Conservation (phyloP, 2,329 filamentous ascomycete genomes). For the Ceratocystis destructans region DNA sequence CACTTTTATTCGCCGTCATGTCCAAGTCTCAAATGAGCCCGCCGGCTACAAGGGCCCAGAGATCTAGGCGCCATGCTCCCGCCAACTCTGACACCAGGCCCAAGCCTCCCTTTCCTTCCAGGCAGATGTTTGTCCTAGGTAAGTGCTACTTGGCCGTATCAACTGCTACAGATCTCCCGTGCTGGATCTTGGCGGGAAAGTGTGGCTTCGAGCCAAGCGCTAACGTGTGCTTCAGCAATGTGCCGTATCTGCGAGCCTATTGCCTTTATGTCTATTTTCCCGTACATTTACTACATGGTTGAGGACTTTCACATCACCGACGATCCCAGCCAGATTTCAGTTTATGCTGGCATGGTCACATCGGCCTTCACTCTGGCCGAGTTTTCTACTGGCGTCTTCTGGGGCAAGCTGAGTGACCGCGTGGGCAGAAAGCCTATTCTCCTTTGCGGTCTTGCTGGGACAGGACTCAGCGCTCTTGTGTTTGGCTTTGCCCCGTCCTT, state of each 20-base stretch:
- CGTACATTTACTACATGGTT: slow-evolving; percentile 97
- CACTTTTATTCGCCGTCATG: not conserved
- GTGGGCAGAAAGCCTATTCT: slow-evolving; percentile 88
- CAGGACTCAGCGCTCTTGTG: slow-evolving; percentile 77
- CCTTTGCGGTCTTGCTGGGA: slow-evolving; percentile 76
- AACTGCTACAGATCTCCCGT: not conserved
- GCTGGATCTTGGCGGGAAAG: not conserved
- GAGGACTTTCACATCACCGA: slow-evolving; percentile 76
- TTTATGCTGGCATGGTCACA: slow-evolving; percentile 92
- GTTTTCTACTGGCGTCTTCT: slow-evolving; percentile 81
- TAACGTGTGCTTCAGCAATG: slow-evolving; percentile 43
- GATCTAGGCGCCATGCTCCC: not conserved
- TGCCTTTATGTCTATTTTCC: slow-evolving; percentile 98
- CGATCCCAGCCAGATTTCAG: slow-evolving; percentile 64
- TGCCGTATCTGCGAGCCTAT: slow-evolving; percentile 97
- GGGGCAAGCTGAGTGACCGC: slow-evolving; percentile 83
- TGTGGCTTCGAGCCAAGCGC: slow-evolving; percentile 11
- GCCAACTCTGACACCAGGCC: slow-evolving; percentile 20
- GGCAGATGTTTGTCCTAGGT: slow-evolving; percentile 34
- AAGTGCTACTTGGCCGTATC: slow-evolving; percentile 21
- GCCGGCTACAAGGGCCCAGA: not conserved
- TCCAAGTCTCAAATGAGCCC: slow-evolving; percentile 4
- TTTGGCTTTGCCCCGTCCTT: slow-evolving; percentile 84
- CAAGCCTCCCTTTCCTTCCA: slow-evolving; percentile 28
- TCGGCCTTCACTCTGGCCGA: slow-evolving; percentile 94